Evolutionary conservation across 352 stramenopile species (phyloP).

Genomic region (Blastocystis sp.): DNA sequence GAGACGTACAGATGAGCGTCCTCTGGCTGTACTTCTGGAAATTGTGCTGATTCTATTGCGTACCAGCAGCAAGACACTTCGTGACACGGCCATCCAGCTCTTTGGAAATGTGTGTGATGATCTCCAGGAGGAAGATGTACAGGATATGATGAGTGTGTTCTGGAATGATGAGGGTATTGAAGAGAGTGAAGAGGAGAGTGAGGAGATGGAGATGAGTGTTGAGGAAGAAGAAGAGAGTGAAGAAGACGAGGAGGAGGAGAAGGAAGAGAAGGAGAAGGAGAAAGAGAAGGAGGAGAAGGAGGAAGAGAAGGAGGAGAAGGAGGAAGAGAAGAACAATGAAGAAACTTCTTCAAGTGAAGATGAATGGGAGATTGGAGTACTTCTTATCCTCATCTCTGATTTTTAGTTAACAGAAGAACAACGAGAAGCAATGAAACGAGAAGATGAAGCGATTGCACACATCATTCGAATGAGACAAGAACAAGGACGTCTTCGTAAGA

Average conservation of each 20-base stretch:
- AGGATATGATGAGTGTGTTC: slow-evolving; percentile 9
- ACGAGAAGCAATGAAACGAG: neutral
- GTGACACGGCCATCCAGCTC: neutral
- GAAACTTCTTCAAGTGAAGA: slow-evolving; percentile 48
- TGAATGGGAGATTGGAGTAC: neutral
- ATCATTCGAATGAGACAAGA: neutral
- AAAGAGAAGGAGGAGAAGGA: slow-evolving; percentile 82
- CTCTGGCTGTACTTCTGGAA: slow-evolving; percentile 16
- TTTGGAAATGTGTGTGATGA: neutral
- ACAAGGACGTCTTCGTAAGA: neutral
- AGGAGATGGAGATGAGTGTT: slow-evolving; percentile 52
- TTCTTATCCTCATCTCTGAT: neutral
- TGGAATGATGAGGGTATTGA: slow-evolving; percentile 30
- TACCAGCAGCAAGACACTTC: slow-evolving; percentile 1
- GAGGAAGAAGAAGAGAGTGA: slow-evolving; percentile 71
- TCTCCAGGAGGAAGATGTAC: slow-evolving; percentile 32
- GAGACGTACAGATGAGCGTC: neutral
- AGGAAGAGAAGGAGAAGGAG: slow-evolving; percentile 80
- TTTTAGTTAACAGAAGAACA: neutral
- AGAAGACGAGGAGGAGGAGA: slow-evolving; percentile 76
- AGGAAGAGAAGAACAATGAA: slow-evolving; percentile 64
- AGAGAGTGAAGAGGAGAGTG: neutral
- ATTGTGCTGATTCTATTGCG: slow-evolving; percentile 31
- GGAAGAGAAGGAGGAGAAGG: slow-evolving; percentile 76
- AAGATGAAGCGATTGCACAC: neutral